These are phyloP conservation scores for Nyctanthes arbortristis DNA, from an alignment of 257 asterid genomes.

Conservation along the genomic window DNA sequence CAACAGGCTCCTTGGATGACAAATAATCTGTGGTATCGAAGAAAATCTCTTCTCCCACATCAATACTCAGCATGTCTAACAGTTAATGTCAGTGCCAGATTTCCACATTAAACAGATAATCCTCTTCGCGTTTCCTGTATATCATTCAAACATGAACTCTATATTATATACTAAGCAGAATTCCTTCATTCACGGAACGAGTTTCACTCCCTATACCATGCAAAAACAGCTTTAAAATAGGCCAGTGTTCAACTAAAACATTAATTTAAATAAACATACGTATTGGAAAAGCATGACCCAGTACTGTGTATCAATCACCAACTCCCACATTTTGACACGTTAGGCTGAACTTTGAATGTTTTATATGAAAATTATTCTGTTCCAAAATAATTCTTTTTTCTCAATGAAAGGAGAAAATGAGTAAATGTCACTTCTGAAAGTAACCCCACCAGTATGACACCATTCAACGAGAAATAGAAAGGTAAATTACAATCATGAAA, in stretches of 20 bases:
- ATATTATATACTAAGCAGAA: constrained; percentile 24
- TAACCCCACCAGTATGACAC: no score
- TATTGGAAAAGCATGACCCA: constrained; percentile 20
- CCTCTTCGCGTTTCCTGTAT: constrained; percentile 16
- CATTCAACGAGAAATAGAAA: no score
- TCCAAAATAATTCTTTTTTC: neutral
- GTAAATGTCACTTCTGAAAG: neutral
- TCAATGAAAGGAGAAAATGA: neutral
- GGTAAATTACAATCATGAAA: no score
- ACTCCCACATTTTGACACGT: constrained; percentile 29
- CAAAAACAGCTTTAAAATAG: constrained; percentile 18
- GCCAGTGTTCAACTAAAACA: constrained; percentile 27
- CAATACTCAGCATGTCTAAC: constrained; percentile 49
- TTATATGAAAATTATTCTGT: neutral
- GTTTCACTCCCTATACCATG: constrained; percentile 41
- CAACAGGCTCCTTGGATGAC: constrained; percentile 35
- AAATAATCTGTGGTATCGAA: constrained; percentile 56
- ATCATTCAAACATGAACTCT: constrained; percentile 13
- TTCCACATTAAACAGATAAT: constrained; percentile 38
- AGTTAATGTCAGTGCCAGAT: constrained; percentile 21
- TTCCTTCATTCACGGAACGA: constrained; percentile 49
- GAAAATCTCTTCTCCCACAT: constrained; percentile 61
- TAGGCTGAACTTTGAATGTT: no score
- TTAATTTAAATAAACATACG: neutral
- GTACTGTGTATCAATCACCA: constrained; percentile 38